Base-by-base conservation (phyloP, 257 asterid genomes). In the Jacaranda mimosifolia region DNA sequence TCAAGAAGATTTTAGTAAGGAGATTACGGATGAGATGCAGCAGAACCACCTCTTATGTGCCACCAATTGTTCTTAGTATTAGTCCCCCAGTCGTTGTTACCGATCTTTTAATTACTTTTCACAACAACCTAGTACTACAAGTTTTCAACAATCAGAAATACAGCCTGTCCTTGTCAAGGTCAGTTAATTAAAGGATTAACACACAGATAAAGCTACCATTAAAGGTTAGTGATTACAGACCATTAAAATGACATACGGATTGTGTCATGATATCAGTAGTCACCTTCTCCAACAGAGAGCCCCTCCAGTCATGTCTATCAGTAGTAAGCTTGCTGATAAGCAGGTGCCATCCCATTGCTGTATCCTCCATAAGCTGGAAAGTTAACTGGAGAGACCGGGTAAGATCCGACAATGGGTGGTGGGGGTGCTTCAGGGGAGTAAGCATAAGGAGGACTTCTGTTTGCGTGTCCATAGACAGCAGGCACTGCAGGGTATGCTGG, bases 291-390 rank as follows among this genome's bases (percentile, higher is more conserved):
- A 75, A 68, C 67, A 82, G 62, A 6, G 62, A 6, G 6, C 19
- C 35, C 57, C 53, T 75, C 78, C 83, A 76, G 93, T 87, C 90
- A 85, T 79, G 83, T 87, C 84, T 46, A 88, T 90, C 89, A 88
- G 98, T 96, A 93, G 97, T 96, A 96, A 82, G 94, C 92, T 87
- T 90, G 99, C 86, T 85, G 99, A 90, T 91, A 95, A 81, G 92
- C 90, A 59, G 94, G 96, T 63, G 86, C 87, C 92, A 93, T 90
- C 40, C 91, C 97, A 64, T 77, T 88, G 80, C 87, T 88, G 81
- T 91, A 92, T 64, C 95, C 94, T 63, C 97, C 97, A 11, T 93
- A 96, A 8, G 92, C 90, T 0, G 92, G 85, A 62, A 87, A 96
- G 86, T 78, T 89, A 68, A 91, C 89, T 5, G 96, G 98, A 40